Evolutionary conservation across 2,329 filamentous ascomycete genomes (phyloP).

Genomic region (Penicillium griseofulvum): DNA sequence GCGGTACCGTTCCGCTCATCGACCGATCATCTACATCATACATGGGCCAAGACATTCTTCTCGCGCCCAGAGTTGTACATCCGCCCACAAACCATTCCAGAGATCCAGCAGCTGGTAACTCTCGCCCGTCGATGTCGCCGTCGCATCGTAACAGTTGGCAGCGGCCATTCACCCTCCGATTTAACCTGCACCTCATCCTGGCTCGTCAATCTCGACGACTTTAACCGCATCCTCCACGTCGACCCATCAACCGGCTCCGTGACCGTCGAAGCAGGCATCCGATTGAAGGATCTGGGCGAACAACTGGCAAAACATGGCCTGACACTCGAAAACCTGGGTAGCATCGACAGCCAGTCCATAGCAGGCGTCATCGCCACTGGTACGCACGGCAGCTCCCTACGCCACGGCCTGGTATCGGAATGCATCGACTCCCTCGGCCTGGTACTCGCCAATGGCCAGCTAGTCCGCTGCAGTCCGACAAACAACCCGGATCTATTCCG

Average conservation of each 20-base stretch:
- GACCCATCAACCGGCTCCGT: constrained; percentile 65
- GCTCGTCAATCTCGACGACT: constrained; percentile 90
- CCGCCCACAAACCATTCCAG: constrained; percentile 71
- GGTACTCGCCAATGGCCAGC: constrained; percentile 75
- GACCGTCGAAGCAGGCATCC: constrained; percentile 83
- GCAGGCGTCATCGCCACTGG: constrained; percentile 89
- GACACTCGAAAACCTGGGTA: constrained; percentile 87
- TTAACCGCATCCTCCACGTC: constrained; percentile 68
- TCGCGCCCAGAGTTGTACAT: constrained; percentile 89
- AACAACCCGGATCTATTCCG: constrained; percentile 78
- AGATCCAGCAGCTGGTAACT: constrained; percentile 79
- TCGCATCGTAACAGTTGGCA: constrained; percentile 81
- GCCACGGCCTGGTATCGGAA: constrained; percentile 80
- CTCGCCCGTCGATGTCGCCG: constrained; percentile 78
- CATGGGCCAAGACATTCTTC: constrained; percentile 92
- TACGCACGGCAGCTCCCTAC: constrained; percentile 84
- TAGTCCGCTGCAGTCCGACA: constrained; percentile 65
- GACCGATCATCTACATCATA: constrained; percentile 73
- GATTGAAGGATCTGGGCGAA: constrained; percentile 70
- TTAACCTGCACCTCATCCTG: constrained; percentile 91
- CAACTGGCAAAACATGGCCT: constrained; percentile 72
- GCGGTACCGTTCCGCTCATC: constrained; percentile 73
- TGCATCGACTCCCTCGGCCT: constrained; percentile 72
- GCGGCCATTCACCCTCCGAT: constrained; percentile 86
- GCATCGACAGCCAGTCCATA: constrained; percentile 91